These are phyloP conservation scores for Psilocybe cyanescens DNA, from an alignment of 768 basidiomycete species.

Conservation along the genomic window DNA sequence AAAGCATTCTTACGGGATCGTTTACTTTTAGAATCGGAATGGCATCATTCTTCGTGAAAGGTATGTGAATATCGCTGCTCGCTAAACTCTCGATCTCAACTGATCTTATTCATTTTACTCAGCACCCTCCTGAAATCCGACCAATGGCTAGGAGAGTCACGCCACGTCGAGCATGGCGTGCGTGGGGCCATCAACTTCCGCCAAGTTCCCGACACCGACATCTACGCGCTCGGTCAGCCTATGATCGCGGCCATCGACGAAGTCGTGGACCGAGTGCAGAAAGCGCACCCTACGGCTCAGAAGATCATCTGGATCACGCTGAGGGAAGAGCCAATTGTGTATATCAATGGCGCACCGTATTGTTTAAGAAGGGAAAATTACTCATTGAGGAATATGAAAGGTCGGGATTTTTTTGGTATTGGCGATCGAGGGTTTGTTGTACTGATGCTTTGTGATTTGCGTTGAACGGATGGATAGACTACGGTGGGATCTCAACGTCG, in stretches of 20 bases:
- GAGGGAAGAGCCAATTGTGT: constrained; percentile 90
- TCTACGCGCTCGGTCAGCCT: constrained; percentile 95
- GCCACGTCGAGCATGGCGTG: constrained; percentile 66
- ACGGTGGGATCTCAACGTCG: constrained; percentile 91
- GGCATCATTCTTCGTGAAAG: constrained; percentile 94
- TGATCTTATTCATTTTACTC: not conserved
- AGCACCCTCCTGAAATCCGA: constrained; percentile 93
- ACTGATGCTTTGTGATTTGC: no score
- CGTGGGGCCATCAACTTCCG: constrained; percentile 97
- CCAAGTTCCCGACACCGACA: constrained; percentile 74
- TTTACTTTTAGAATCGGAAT: constrained; percentile 70
- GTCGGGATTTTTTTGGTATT: constrained; percentile 31
- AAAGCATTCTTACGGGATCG: not conserved
- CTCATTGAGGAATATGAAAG: constrained; percentile 94
- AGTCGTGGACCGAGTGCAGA: constrained; percentile 69
- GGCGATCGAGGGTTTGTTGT: no score
- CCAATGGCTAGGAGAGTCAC: constrained; percentile 81
- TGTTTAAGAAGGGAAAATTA: constrained; percentile 86
- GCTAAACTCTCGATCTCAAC: no score
- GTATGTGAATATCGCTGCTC: constrained; percentile 36
- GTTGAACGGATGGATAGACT: constrained; percentile 53
- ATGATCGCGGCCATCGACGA: constrained; percentile 85
- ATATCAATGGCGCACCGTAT: constrained; percentile 92
- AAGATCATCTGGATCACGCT: constrained; percentile 89
- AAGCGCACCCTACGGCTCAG: constrained; percentile 59